Conservation (phyloP, 2,329 filamentous ascomycete genomes). For the Phoma sp. region DNA sequence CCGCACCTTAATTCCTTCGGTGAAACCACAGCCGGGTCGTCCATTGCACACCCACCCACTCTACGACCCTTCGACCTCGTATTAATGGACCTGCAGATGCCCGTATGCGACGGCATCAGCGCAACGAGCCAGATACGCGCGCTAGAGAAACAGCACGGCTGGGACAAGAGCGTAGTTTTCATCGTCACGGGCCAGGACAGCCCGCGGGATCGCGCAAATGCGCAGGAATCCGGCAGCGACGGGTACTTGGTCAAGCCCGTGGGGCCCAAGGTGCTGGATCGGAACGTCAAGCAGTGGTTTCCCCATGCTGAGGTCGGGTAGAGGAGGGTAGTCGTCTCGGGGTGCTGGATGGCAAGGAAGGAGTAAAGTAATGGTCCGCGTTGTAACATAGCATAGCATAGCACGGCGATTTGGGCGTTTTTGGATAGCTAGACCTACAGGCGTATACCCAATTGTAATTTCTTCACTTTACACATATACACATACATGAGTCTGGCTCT, state of each 20-base stretch:
- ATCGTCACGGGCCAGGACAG: slow-evolving; percentile 47
- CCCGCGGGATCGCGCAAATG: slow-evolving; percentile 28
- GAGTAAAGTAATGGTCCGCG: too few relatives aligned
- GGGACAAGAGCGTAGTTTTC: slow-evolving; percentile 35
- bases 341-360: too few relatives aligned
- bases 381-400: not conserved
- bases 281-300: slow-evolving; percentile 29
- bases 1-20: not conserved
- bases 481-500: not conserved
- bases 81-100: slow-evolving; percentile 54
- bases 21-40: not conserved
- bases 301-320: slow-evolving; percentile 18
- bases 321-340: not conserved
- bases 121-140: slow-evolving; percentile 45
- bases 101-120: slow-evolving; percentile 47
- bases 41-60: not conserved
- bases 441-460: not conserved
- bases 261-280: slow-evolving; percentile 37
- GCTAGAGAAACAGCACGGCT: slow-evolving; percentile 36
- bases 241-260: slow-evolving; percentile 44
- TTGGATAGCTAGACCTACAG: not conserved
- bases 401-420: slow-evolving; percentile 1
- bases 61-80: slow-evolving; percentile 40
- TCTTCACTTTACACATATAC: not conserved
- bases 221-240: slow-evolving; percentile 38